Conservation (phyloP, 768 basidiomycete genomes). For the Mycena galopus region DNA sequence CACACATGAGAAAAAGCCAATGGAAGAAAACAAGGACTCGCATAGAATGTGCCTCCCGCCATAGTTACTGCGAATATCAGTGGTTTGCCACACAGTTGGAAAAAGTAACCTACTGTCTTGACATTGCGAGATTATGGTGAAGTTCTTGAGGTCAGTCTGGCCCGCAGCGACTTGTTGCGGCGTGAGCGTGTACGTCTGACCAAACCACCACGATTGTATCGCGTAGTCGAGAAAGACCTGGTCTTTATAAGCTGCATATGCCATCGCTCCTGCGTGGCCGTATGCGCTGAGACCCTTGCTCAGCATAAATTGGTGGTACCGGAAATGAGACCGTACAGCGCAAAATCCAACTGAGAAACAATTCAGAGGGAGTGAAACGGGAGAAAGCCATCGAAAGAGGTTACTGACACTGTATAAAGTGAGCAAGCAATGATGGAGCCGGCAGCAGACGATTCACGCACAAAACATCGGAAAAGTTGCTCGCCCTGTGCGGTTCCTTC, state of each 20-base stretch:
- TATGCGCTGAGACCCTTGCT: neutral
- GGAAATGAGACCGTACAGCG: neutral
- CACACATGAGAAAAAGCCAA: too few relatives aligned
- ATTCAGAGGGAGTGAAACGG: neutral
- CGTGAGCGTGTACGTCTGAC: neutral
- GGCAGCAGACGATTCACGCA: too few relatives aligned
- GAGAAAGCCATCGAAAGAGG: neutral
- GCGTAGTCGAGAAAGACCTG: neutral
- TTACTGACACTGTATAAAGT: neutral
- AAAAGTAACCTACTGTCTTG: neutral
- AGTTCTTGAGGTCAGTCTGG: neutral
- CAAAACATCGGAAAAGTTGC: too few relatives aligned
- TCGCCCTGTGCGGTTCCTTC: neutral
- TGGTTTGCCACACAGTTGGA: neutral
- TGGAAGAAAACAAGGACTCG: too few relatives aligned
- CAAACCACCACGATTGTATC: slow-evolving; percentile 1
- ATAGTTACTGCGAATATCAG: too few relatives aligned
- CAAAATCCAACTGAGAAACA: slow-evolving; percentile 3
- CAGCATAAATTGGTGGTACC: neutral
- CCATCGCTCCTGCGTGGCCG: neutral
- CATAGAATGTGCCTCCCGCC: too few relatives aligned
- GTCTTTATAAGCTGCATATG: neutral
- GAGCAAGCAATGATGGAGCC: too few relatives aligned
- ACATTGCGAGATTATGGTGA: neutral
- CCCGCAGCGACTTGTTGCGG: neutral